Base-by-base conservation (phyloP, 495 filamentous ascomycete species). In the Hypoxylon trugodes region DNA sequence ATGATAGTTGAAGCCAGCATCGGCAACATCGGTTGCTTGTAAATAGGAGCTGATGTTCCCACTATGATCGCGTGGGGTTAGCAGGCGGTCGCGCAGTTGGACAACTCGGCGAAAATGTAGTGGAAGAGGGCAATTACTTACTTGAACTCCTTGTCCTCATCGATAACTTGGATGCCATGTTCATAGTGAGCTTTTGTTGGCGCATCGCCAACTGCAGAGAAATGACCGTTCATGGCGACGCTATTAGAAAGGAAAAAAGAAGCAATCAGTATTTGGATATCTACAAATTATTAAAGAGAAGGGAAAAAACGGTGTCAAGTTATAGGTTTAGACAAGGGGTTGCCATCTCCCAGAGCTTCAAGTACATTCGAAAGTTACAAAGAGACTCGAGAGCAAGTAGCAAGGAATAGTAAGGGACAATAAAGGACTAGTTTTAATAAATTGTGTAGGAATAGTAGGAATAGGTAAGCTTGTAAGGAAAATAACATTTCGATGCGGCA, bases 71-170 rank as follows among this genome's bases (percentile, higher is more conserved):
- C 36, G 26, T 18, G 46, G n/a, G 24, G 46, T 66, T 57, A 66
- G 57, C 52, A n/a, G 28, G 19, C 36, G 16, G 28, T 37, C 3
- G n/a, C 46, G 40, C n/a, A 30, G 43, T 19, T n/a, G 37, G 42
- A 57, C 18, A 35, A 47, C 22, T 7, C 24, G 52, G 52, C 21
- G 52, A 57, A 41, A 70, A 48, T 32, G 33, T 30, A 28, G 18
- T 32, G 32, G 59, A 46, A 55, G 30, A 7, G 30, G 42, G 50
- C 48, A 66, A 43, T 18, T 19, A 78, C 85, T 60, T 85, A 97
- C 93, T 96, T 97, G 86, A 97, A 98, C 67, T 90, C 83, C 76
- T 98, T 97, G 61, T 96, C 86, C 79, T 90, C 93, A 74, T 97
- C 91, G 65, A 98, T 90, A 67, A 98, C 93, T 79, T 98, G 95